These are phyloP conservation scores for Laguncularia racemosa DNA, from an alignment of 345 rosid genomes.

Conservation along the genomic window DNA sequence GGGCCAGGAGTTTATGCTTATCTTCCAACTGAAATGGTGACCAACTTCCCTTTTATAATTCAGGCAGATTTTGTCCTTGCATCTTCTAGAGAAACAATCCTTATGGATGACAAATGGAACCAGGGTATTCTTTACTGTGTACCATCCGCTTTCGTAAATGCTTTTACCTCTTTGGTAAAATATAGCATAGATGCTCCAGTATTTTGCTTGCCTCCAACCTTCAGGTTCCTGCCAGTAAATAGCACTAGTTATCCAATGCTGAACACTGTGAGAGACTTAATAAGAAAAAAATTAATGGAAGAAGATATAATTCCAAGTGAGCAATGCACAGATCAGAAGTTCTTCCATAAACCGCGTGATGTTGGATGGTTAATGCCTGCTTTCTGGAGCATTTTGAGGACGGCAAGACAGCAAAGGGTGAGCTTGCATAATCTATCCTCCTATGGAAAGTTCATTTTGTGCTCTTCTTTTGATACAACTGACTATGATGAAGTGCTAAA, in stretches of 20 bases:
- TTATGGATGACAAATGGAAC: slow-evolving; percentile 60
- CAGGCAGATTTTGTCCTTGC: slow-evolving; percentile 65
- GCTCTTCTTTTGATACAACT: slow-evolving; percentile 33
- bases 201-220: slow-evolving; percentile 38
- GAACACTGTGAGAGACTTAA: slow-evolving; percentile 34
- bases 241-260: slow-evolving; percentile 24
- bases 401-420: slow-evolving; percentile 38
- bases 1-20: slow-evolving; percentile 77
- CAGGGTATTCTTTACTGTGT: slow-evolving; percentile 67
- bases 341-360: slow-evolving; percentile 49
- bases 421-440: slow-evolving; percentile 57
- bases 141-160: slow-evolving; percentile 48
- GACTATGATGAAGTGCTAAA: slow-evolving; percentile 30
- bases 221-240: slow-evolving; percentile 51
- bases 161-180: slow-evolving; percentile 50
- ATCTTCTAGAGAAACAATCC: slow-evolving; percentile 68
- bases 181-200: slow-evolving; percentile 36
- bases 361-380: slow-evolving; percentile 50
- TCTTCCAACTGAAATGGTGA: slow-evolving; percentile 77
- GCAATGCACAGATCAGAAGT: slow-evolving; percentile 39
- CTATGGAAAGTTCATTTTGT: slow-evolving; percentile 38
- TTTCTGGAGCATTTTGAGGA: slow-evolving; percentile 49
- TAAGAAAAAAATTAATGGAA: slow-evolving; percentile 25
- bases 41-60: slow-evolving; percentile 55
- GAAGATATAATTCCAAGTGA: slow-evolving; percentile 53